Base-by-base conservation (phyloP, 2,329 filamentous ascomycete species). In the Aspergillus nomiae region DNA sequence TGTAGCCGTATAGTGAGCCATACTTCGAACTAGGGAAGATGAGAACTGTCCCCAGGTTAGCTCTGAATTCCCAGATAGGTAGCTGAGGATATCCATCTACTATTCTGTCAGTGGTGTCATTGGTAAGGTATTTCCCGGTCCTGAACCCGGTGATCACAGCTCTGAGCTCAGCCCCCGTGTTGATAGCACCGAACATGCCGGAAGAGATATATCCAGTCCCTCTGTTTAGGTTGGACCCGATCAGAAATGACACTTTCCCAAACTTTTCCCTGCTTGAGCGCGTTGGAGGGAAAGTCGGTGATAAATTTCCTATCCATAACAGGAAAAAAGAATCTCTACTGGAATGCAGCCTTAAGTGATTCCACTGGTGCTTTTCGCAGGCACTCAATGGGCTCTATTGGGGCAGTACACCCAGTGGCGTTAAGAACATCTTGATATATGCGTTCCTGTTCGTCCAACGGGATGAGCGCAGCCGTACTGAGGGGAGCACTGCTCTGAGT, bases 401-500 rank as follows among this genome's bases (percentile, higher is more conserved):
- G 19, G 11, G 28, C 32, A 26, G 21, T 32, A 54, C 67, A 69
- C 38, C 57, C 62, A 2, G 61, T 55, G 3, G 61, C 62, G 41
- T 54, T 48, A 24, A 61, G 59, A 12, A 65, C 62, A 41, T 30
- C 59, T 11, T 61, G 41, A 26, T 60, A 69, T 30, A 53, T 55
- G 10, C 7, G 53, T 12, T 62, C 60, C 46, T 48, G 55, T 16
- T 67, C 61, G 5, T 56, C 46, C 5, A 60, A 26, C 21, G 32
- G 56, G 11, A 45, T 36, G 21, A 45, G 57, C n/a, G 46, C 46
- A 19, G 53, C 46, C 12, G 56, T 59, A 30, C 46, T 59, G 19
- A 56, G 59, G 24, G 62, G 63, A 7, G 26, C 55, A 0, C 70
- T 67, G 46, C 67, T 68, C 24, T 69, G 62, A 19, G 38, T 28